Conservation (phyloP, 345 rosid species). For the Orychophragmus violaceus region DNA sequence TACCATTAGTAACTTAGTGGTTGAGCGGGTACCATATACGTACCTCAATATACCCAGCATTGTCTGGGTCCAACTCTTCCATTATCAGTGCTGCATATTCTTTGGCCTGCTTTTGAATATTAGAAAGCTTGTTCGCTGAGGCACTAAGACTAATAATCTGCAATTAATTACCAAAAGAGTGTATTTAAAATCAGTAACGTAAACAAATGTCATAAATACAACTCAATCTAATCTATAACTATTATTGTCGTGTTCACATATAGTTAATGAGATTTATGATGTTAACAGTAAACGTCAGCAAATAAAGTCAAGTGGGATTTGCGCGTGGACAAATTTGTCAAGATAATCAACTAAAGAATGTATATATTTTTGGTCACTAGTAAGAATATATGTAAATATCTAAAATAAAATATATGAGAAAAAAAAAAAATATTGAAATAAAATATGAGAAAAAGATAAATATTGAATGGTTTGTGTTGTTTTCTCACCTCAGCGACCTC, state of each 20-base stretch:
- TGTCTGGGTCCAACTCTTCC: slow-evolving; percentile 86
- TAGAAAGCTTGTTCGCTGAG: slow-evolving; percentile 80
- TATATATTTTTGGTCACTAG: not conserved
- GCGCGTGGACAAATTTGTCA: slow-evolving; percentile 33
- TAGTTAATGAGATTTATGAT: slow-evolving; percentile 3
- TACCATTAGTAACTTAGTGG: no score
- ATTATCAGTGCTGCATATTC: slow-evolving; percentile 82
- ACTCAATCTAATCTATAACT: not conserved
- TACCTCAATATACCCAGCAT: slow-evolving; percentile 79
- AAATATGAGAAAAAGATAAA: not conserved
- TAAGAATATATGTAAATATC: not conserved
- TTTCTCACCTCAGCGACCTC: slow-evolving; percentile 69
- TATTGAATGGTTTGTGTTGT: slow-evolving; percentile 14
- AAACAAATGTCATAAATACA: not conserved
- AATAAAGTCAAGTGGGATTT: slow-evolving; percentile 25
- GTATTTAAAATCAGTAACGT: not conserved
- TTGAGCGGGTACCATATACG: slow-evolving; percentile 10
- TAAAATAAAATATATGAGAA: not conserved
- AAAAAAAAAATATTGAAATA: not conserved
- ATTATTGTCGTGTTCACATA: slow-evolving; percentile 20
- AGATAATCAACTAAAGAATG: slow-evolving; percentile 13
- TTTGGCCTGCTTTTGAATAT: slow-evolving; percentile 70
- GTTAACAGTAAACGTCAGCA: slow-evolving; percentile 16
- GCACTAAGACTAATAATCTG: slow-evolving; percentile 83
- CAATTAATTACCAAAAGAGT: slow-evolving; percentile 7